phyloP scores from a whole-genome alignment of 2,329 filamentous ascomycete genomes.

The Macroventuria anomochaeta region DNA sequence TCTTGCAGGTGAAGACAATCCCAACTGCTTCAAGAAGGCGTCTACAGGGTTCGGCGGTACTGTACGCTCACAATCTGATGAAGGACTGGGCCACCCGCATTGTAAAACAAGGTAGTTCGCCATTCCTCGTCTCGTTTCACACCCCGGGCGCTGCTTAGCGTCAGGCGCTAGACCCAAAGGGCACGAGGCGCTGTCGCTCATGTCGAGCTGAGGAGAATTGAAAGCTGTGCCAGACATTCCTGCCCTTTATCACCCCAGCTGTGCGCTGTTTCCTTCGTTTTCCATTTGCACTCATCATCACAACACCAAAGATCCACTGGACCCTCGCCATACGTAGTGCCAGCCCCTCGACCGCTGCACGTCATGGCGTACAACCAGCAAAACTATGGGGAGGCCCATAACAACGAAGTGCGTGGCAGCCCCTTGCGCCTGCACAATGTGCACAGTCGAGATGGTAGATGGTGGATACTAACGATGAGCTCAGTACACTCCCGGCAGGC shows the following conservation, averaged over 20 bases:
- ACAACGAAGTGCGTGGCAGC: constrained; percentile 42
- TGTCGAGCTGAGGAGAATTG: constrained; percentile 21
- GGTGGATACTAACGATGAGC: constrained; percentile 15
- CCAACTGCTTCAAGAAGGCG: constrained; percentile 11
- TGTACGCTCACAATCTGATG: constrained; percentile 25
- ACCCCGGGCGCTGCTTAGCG: constrained; percentile 15
- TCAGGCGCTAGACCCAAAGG: constrained; percentile 4
- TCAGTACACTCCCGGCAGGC: constrained; percentile 44
- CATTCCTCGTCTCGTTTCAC: constrained; percentile 18
- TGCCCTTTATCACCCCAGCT: constrained; percentile 37
- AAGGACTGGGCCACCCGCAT: constrained; percentile 30
- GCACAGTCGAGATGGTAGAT: background rate
- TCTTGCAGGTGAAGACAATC: constrained; percentile 8
- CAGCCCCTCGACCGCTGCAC: constrained; percentile 38
- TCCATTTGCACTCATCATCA: constrained; percentile 25
- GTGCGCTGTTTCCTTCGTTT: constrained; percentile 29
- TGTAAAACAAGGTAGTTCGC: constrained; percentile 26
- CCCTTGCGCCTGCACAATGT: constrained; percentile 9
- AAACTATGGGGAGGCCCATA: constrained; percentile 44
- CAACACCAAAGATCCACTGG: constrained; percentile 16
- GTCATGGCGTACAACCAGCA: constrained; percentile 49
- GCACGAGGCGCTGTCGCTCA: constrained; percentile 19
- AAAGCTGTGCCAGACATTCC: constrained; percentile 20
- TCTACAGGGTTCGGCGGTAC: constrained; percentile 11
- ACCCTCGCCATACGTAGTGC: constrained; percentile 27